Base-by-base conservation (phyloP, 2,329 filamentous ascomycete species). In the Metarhizium rileyi region DNA sequence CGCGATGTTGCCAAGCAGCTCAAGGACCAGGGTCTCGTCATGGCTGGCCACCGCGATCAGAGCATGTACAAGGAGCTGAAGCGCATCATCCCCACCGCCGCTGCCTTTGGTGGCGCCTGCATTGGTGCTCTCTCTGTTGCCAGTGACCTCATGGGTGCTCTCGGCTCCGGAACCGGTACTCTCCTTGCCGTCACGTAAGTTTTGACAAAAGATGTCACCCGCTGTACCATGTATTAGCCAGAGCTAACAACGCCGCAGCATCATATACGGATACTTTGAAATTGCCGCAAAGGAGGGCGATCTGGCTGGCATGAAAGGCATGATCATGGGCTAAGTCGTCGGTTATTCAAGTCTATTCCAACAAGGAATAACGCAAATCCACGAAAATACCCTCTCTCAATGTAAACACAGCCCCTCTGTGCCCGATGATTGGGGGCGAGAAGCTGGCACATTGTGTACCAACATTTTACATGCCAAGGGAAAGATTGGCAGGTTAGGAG, bases 51-150 rank as follows among this genome's bases (percentile, higher is more conserved):
- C 78, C 88, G 93, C 75, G 94, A 98, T 71, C 91, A 97, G 80
- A 94, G 87, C 78, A 98, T 98, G 93, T 98, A 98, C 83, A 95
- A 95, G 80, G 93, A 98, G 75, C 83, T 98, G 57, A 98, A 98
- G 87, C 87, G 93, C 65, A 93, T 98, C 63, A 98, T 98, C 58
- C 94, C 93, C 56, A 97, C 93, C 53, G 94, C 93, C 54, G 93
- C 93, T 57, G 93, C 94, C 62, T 98, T 98, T 59, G 93, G 94
- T 71, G 93, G 93, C 79, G 93, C 93, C 59, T 97, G 91, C 78
- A 98, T 98, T 76, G 93, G 93, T 76, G 91, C 87, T 60, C 83
- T 98, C 57, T 97, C 91, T 47, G 91, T 98, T 63, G 84, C 87
- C 64, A 95, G 88, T 68, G 93, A 98, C 72, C 84, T 98, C 56